Base-by-base conservation (phyloP, 768 basidiomycete species). In the Mycena belliarum region DNA sequence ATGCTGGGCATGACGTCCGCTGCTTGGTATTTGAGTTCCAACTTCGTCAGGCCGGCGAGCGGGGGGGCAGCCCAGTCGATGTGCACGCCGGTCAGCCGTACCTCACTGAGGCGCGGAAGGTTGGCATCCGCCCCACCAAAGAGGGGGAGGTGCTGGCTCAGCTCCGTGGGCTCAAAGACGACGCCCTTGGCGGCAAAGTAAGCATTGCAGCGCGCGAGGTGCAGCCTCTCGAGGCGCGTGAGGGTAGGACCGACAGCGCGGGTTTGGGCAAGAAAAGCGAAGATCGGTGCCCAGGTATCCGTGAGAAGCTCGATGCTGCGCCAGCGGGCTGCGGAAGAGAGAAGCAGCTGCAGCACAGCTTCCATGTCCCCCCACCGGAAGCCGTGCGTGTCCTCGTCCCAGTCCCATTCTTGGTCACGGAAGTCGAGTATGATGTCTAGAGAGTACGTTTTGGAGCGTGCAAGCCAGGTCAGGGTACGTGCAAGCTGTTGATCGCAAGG, bases 241-340 rank as follows among this genome's bases (percentile, higher is more conserved):
- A 79, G 78, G 0, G 72, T 69, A 1, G 71, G 63, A 6, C 68
- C 65, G 25, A 75, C 67, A 10, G 66, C 51, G 12, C 66, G 68
- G 5, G 79, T 76, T 52, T 69, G 72, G 35, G 70, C 73, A 11
- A 86, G 75, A 62, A 85, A 83, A 10, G 76, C 71, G 63, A 77
- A 80, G 14, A 85, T 79, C 12, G 85, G 84, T 2, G 74, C 72
- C 83, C 85, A 87, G 5, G 82, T 86, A 60, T 86, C 85, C 1
- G 82, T 76, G 46, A 82, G 68, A n/a, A 86, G 71, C 46, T 80
- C 78, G 44, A 86, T 48, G 14, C 57, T 70, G 41, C 71, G 70
- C 82, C 84, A 86, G 47, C 82, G 76, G 21, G 63, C 45, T 9
- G 74, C 75, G 26, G 81, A 79, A 14, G 77, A 74, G 9, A 80